These are phyloP conservation scores for Arthrobotrys conoides DNA, from an alignment of 2,329 filamentous ascomycete genomes.

Conservation along the genomic window DNA sequence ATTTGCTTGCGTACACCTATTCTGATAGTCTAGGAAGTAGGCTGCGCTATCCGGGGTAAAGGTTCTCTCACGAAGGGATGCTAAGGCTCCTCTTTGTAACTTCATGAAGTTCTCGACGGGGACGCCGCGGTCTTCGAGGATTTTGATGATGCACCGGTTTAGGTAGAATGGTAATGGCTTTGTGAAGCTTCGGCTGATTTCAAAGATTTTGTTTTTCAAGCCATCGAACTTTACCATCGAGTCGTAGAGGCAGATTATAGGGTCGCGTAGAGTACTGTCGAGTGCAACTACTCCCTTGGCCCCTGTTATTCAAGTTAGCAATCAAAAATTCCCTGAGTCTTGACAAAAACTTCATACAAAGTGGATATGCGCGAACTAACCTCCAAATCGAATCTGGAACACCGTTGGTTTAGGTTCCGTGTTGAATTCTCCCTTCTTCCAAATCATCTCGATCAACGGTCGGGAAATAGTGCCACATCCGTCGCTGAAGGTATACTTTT, in stretches of 20 bases:
- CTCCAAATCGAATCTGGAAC: slow-evolving; percentile 81
- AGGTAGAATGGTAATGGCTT: slow-evolving; percentile 78
- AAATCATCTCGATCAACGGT: slow-evolving; percentile 74
- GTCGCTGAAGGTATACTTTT: slow-evolving; percentile 78
- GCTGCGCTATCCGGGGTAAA: slow-evolving; percentile 75
- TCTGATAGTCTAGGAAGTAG: slow-evolving; percentile 75
- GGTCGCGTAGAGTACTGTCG: slow-evolving; percentile 74
- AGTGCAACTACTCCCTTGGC: slow-evolving; percentile 84
- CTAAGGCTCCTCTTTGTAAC: slow-evolving; percentile 76
- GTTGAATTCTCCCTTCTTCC: slow-evolving; percentile 66
- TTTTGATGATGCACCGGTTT: slow-evolving; percentile 87
- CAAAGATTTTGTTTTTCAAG: slow-evolving; percentile 72
- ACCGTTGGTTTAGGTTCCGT: slow-evolving; percentile 73
- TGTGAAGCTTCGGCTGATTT: slow-evolving; percentile 79
- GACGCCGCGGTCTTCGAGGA: slow-evolving; percentile 83
- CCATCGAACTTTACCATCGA: slow-evolving; percentile 87
- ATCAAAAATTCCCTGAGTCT: neutral
- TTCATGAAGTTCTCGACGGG: slow-evolving; percentile 73
- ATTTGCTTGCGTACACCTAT: slow-evolving; percentile 73
- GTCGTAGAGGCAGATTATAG: slow-evolving; percentile 74
- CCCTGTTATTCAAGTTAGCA: slow-evolving; percentile 66
- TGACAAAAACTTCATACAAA: neutral
- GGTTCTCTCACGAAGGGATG: slow-evolving; percentile 74
- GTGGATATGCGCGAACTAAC: slow-evolving; percentile 64
- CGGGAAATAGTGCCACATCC: slow-evolving; percentile 82